These are phyloP conservation scores for Solanum sitiens DNA, from an alignment of 257 asterid genomes.

Conservation along the genomic window DNA sequence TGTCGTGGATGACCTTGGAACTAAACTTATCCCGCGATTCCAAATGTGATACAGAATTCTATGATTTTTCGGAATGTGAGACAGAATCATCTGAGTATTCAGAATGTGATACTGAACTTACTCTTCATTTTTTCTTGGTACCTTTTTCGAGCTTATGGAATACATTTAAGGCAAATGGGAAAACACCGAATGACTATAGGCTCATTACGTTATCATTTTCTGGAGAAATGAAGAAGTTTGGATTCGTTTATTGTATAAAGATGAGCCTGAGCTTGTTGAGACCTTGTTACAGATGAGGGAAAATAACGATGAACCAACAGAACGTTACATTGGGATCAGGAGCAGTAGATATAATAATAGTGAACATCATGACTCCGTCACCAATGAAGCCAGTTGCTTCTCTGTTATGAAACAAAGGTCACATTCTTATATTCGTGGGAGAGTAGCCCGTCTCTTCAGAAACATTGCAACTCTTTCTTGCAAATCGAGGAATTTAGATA, in stretches of 20 bases:
- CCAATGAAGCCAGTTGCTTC: neutral
- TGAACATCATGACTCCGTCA: neutral
- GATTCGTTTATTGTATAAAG: neutral
- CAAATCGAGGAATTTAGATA: too few relatives aligned
- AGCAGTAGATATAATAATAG: neutral
- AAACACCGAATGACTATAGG: neutral
- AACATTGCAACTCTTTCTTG: too few relatives aligned
- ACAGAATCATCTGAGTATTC: too few relatives aligned
- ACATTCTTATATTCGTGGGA: too few relatives aligned
- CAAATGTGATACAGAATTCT: accelerated
- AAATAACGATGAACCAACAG: neutral
- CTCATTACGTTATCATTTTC: neutral
- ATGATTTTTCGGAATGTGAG: too few relatives aligned
- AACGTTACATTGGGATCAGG: neutral
- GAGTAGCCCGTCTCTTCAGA: too few relatives aligned
- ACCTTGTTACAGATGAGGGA: neutral
- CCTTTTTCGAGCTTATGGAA: neutral
- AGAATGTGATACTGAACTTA: neutral
- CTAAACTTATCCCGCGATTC: neutral
- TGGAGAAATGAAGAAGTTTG: neutral
- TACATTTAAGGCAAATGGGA: neutral
- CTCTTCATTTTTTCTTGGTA: neutral
- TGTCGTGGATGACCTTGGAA: neutral
- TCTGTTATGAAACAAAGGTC: too few relatives aligned
- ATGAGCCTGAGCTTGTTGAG: neutral